Base-by-base conservation (phyloP, 192 early-diverging fungal species). In the Backusella luteola region DNA sequence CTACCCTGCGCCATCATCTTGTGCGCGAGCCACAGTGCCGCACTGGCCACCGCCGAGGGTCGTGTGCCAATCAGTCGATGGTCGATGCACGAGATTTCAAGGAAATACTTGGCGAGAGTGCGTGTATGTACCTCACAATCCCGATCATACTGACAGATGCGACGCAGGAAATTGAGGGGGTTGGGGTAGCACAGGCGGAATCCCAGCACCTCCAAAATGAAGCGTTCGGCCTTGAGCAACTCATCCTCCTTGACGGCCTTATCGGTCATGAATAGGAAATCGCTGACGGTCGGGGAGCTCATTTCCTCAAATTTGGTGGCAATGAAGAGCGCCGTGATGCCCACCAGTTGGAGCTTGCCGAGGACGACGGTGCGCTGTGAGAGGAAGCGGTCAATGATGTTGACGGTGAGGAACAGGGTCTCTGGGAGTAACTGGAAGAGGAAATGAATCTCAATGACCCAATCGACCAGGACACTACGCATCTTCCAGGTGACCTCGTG, bases 241-340 rank as follows among this genome's bases (percentile, higher is more conserved):
- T 99, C 97, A 6, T 94, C 90, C 34, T 91, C 92, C 2, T 87
- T 87, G 73, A 91, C 93, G 53, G 88, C 90, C 41, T 89, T 89
- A 73, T 95, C 96, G 0, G 94, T 88, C 87, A 97, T 92, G 80
- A 89, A 97, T 9, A 93, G 86, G 82, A 96, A 97, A 80, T 97
- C 91, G 46, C 91, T 79, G 26, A 98, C 83, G 17, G 91, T 90
- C 26, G 98, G 98, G 2, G 92, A 87, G 23, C 89, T 83, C 53
- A 94, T 90, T 84, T 99, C 98, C 86, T 98, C 97, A 82, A 97
- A 98, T 83, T 99, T 99, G 71, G 93, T 84, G 0, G 98, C 96
- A 68, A 98, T 85, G 73, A 98, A 95, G 76, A 99, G 79, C 1
- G 94, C 87, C 0, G 97, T 94, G 41, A 96, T 85, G 4, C 98